Evolutionary conservation across 1,139 yeast species (phyloP).

Genomic region (Candida smagusa): DNA sequence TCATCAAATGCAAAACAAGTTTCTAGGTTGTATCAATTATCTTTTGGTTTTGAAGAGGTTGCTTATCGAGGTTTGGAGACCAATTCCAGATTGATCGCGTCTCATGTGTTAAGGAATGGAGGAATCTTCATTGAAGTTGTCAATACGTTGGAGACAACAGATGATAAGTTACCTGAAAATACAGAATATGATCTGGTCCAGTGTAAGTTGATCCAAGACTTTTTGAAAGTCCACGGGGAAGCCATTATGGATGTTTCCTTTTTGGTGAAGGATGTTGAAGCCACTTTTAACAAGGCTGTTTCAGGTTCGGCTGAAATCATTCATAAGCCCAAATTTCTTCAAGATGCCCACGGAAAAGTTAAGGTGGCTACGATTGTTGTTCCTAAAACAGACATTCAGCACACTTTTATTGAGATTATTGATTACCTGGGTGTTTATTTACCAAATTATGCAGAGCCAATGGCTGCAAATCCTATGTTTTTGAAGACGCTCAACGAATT

Average conservation of each 20-base stretch:
- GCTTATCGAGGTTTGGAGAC: slow-evolving; percentile 71
- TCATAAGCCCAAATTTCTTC: slow-evolving; percentile 33
- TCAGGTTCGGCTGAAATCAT: slow-evolving; percentile 53
- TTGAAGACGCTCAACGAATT: slow-evolving; percentile 6
- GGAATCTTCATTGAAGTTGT: slow-evolving; percentile 50
- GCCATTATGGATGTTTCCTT: slow-evolving; percentile 74
- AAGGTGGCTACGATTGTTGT: slow-evolving; percentile 54
- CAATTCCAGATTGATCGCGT: slow-evolving; percentile 52
- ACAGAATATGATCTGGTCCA: slow-evolving; percentile 19
- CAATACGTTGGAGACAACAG: slow-evolving; percentile 23
- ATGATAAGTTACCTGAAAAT: neutral
- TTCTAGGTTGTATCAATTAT: slow-evolving; percentile 50
- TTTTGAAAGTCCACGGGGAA: slow-evolving; percentile 65
- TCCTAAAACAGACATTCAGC: slow-evolving; percentile 62
- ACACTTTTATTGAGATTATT: slow-evolving; percentile 57
- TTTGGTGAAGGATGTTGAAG: slow-evolving; percentile 48
- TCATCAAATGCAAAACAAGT: slow-evolving; percentile 66
- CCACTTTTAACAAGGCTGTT: slow-evolving; percentile 45
- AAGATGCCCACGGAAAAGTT: slow-evolving; percentile 51
- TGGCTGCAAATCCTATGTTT: slow-evolving; percentile 1
- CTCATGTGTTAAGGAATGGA: slow-evolving; percentile 63
- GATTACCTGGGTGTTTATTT: slow-evolving; percentile 49
- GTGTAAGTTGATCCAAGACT: slow-evolving; percentile 31
- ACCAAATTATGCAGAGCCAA: slow-evolving; percentile 40
- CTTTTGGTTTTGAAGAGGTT: slow-evolving; percentile 61